phyloP scores from a whole-genome alignment of 306 rosid genomes.

The Acacia acuminata region DNA sequence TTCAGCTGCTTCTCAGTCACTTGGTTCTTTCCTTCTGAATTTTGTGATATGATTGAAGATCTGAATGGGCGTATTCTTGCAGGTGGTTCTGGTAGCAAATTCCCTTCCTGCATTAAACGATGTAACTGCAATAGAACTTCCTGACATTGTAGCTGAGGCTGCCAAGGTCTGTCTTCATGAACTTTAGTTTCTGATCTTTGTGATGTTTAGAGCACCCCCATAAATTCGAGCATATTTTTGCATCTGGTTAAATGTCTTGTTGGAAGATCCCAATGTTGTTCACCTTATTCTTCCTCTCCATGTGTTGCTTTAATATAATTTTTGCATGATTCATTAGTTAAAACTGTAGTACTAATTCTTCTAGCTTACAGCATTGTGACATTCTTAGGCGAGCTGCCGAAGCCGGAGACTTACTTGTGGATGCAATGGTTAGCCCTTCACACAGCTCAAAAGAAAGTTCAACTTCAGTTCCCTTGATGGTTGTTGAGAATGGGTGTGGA shows the following conservation, averaged over 20 bases:
- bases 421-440: conserved; percentile 75
- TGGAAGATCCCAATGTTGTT: conserved; percentile 1
- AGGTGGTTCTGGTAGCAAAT: conserved; percentile 98
- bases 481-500: conserved; percentile 96
- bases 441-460: conserved; percentile 61
- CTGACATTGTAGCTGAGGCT: conserved; percentile 95
- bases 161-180: conserved; percentile 72
- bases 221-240: not conserved
- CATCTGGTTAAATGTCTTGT: not conserved
- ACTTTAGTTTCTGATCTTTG: not conserved
- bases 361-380: conserved; percentile 82
- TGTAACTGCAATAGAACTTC: conserved; percentile 95
- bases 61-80: conserved; percentile 25
- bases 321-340: not conserved
- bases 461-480: conserved; percentile 74
- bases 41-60: conserved; percentile 11
- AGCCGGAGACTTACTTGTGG: conserved; percentile 92
- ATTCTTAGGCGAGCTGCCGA: conserved; percentile 94
- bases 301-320: conserved; percentile 10
- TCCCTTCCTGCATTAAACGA: conserved; percentile 96
- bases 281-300: not conserved
- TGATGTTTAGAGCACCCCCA: not conserved
- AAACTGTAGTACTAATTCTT: conserved; percentile 34
- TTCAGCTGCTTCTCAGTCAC: not conserved
- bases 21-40: conserved; percentile 18